Evolutionary conservation across 2,329 filamentous ascomycete genomes (phyloP).

Genomic region (Colletotrichum euphorbiae): DNA sequence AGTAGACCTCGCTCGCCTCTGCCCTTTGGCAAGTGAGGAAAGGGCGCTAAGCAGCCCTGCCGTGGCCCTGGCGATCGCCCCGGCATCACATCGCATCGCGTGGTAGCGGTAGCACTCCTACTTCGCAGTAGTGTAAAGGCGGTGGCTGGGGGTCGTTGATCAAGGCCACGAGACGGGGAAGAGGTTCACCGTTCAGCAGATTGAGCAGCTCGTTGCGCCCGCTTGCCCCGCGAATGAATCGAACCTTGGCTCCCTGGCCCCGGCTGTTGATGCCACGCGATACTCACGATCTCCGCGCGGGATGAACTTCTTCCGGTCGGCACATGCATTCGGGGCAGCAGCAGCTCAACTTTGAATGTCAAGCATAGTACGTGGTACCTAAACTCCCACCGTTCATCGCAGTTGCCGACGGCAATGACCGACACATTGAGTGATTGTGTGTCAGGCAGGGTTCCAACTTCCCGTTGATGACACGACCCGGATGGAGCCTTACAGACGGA

Average conservation of each 20-base stretch:
- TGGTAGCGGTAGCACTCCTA: slow-evolving; percentile 6
- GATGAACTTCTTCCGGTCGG: no score
- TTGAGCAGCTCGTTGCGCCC: slow-evolving; percentile 7
- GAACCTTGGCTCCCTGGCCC: slow-evolving; percentile 1
- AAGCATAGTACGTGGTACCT: no score
- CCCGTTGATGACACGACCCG: neutral
- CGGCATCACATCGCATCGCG: slow-evolving; percentile 25
- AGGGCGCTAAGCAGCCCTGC: slow-evolving; percentile 31
- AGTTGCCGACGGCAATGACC: slow-evolving; percentile 18
- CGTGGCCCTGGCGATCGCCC: slow-evolving; percentile 23
- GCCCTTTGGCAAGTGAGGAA: neutral
- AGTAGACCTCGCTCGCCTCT: no score
- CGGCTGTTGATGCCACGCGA: neutral
- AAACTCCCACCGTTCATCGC: no score
- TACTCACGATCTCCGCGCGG: slow-evolving; percentile 5
- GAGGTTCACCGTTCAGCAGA: slow-evolving; percentile 17
- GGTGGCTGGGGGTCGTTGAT: slow-evolving; percentile 7
- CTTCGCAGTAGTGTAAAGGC: no score
- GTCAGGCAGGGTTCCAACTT: no score
- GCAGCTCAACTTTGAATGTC: no score
- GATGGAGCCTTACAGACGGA: no score
- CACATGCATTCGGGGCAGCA: no score
- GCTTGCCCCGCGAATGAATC: slow-evolving; percentile 1
- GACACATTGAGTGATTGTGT: neutral
- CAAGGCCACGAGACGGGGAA: slow-evolving; percentile 8